Base-by-base conservation (phyloP, 2,329 filamentous ascomycete genomes). In the Setomelanomma holmii region DNA sequence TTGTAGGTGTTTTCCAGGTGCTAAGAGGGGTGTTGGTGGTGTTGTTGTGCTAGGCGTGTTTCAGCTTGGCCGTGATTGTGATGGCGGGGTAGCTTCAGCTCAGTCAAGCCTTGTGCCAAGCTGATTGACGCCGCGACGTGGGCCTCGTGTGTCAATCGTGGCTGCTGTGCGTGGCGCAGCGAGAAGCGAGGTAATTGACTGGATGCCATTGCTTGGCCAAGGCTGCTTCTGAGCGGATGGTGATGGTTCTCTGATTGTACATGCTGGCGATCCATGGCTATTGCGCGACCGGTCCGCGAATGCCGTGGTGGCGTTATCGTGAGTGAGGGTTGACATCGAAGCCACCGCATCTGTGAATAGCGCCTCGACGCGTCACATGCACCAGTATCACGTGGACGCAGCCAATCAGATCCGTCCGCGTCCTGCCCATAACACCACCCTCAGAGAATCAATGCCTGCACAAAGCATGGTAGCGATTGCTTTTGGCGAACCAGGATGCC, bases 11-110 rank as follows among this genome's bases (percentile, higher is more conserved):
- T 36, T 30, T 20, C 35, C 41, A 27, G 19, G 21, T 33, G 24
- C 23, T 35, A 22, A 21, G 23, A 49, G 27, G 12, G 30, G 40
- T 19, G 40, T 19, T 35, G 35, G 34, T n/a, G 41, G 21, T 45
- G 22, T 40, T 45, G 40, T 47, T 22, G 45, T 30, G 19, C 20
- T 35, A 45, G 45, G 35, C 40, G 19, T 34, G 52, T 55, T 55
- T 55, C 52, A 51, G 52, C 47, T 45, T 30, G n/a, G 23, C 10
- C 14, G 30, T 39, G 51, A 30, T 30, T 11, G 30, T 39, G 51
- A 30, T 30, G 27, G 27, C 27, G 27, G 27, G 27, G 27, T 30
- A 30, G 27, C 27, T 30, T 14, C 5, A 6, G 27, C 27, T 10
- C 27, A 8, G 27, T 14, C 27, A 8, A 30, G 27, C 27, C 27